Conservation (phyloP, 2,329 filamentous ascomycete species). For the Phaeosphaeriaceae sp. region DNA sequence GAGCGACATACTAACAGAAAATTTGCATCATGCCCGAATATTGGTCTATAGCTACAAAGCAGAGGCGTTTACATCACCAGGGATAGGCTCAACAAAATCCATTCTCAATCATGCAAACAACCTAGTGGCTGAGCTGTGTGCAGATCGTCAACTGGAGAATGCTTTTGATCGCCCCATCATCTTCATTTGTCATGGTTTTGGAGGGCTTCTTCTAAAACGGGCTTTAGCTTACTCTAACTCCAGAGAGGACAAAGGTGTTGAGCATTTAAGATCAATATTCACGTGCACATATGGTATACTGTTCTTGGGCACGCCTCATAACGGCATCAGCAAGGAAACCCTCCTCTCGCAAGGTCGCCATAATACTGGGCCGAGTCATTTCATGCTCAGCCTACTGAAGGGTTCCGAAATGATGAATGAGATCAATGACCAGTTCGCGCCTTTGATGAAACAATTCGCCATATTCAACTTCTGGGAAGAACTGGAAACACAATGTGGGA, state of each 20-base stretch:
- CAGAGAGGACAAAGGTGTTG: slow-evolving; percentile 63
- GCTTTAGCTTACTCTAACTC: slow-evolving; percentile 72
- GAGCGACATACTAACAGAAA: slow-evolving; percentile 35
- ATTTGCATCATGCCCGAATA: slow-evolving; percentile 25
- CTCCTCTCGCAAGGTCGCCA: slow-evolving; percentile 8
- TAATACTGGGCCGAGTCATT: slow-evolving; percentile 17
- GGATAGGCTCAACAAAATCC: slow-evolving; percentile 20
- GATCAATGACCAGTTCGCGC: slow-evolving; percentile 24
- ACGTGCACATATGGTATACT: slow-evolving; percentile 70
- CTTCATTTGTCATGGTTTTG: slow-evolving; percentile 76
- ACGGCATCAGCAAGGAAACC: slow-evolving; percentile 18
- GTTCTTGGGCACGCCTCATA: slow-evolving; percentile 28
- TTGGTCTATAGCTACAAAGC: slow-evolving; percentile 36
- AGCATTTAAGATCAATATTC: slow-evolving; percentile 71
- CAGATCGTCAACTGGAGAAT: slow-evolving; percentile 54
- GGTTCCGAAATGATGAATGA: slow-evolving; percentile 28
- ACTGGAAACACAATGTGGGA: slow-evolving; percentile 18
- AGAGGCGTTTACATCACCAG: slow-evolving; percentile 21
- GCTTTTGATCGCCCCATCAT: slow-evolving; percentile 71
- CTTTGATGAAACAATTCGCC: slow-evolving; percentile 22
- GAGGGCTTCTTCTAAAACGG: slow-evolving; percentile 74
- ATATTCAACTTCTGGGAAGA: slow-evolving; percentile 34
- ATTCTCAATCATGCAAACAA: slow-evolving; percentile 37
- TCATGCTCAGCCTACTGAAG: slow-evolving; percentile 19
- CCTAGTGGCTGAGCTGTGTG: slow-evolving; percentile 46